Conservation (phyloP, 2,329 filamentous ascomycete genomes). For the Pezicula carpinea region DNA sequence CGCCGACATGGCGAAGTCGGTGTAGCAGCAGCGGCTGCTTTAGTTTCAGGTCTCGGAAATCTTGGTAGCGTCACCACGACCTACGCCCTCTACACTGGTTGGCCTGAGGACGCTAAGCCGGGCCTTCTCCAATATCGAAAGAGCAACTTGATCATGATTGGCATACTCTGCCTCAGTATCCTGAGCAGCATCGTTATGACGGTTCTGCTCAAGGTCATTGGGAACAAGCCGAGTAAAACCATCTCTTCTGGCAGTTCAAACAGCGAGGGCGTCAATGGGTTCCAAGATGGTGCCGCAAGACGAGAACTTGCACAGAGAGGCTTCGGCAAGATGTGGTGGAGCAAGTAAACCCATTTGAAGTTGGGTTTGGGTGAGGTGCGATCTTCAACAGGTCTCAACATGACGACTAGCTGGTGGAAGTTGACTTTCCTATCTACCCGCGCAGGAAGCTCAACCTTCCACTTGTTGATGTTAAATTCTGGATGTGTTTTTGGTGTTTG, state of each 20-base stretch:
- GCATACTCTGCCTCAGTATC: conserved; percentile 76
- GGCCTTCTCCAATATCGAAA: conserved; percentile 70
- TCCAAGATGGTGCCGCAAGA: conserved; percentile 56
- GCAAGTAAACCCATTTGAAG: conserved; percentile 11
- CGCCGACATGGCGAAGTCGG: conserved; percentile 84
- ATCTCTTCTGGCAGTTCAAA: conserved; percentile 31
- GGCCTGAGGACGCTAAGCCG: conserved; percentile 68
- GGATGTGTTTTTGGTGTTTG: conserved; percentile 8
- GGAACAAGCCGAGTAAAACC: conserved; percentile 48
- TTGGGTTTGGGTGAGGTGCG: background rate
- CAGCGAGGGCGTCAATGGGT: conserved; percentile 34
- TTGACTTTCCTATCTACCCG: conserved; percentile 4
- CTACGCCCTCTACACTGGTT: conserved; percentile 84
- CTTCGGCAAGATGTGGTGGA: conserved; percentile 38
- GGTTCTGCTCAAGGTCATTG: conserved; percentile 54
- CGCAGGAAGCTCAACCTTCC: conserved; percentile 17
- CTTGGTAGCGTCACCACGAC: conserved; percentile 82
- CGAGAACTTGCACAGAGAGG: conserved; percentile 55
- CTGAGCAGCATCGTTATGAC: conserved; percentile 66
- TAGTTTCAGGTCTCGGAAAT: conserved; percentile 85
- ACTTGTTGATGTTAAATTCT: conserved; percentile 9
- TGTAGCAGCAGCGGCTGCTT: conserved; percentile 77
- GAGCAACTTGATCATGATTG: conserved; percentile 86
- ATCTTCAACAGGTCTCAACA: conserved; percentile 22
- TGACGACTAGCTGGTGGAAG: background rate